phyloP scores from a whole-genome alignment of 768 basidiomycete genomes.

The Boletus rubroflammeus region DNA sequence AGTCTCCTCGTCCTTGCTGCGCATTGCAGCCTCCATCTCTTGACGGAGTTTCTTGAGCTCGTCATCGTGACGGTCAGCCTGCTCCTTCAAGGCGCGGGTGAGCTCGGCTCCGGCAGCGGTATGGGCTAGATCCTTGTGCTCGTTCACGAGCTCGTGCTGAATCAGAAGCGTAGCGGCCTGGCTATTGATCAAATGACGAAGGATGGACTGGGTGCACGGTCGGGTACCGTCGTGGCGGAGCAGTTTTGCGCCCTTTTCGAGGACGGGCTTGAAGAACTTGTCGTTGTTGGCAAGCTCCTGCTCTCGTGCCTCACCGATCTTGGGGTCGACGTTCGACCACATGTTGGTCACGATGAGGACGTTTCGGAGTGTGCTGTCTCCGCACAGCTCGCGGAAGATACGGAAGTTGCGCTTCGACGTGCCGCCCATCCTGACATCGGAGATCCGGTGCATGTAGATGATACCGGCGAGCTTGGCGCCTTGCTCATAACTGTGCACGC shows the following conservation, averaged over 20 bases:
- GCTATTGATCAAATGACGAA: constrained; percentile 41
- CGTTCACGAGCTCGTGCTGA: constrained; percentile 53
- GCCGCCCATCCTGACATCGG: constrained; percentile 48
- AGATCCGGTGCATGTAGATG: constrained; percentile 55
- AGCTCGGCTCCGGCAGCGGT: constrained; percentile 55
- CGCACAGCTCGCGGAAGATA: constrained; percentile 52
- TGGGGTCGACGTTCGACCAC: constrained; percentile 44
- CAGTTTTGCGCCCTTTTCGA: constrained; percentile 46
- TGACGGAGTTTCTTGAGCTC: constrained; percentile 45
- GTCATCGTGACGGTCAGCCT: constrained; percentile 43
- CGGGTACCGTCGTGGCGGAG: constrained; percentile 41
- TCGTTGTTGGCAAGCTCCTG: constrained; percentile 38
- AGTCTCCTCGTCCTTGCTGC: constrained; percentile 45
- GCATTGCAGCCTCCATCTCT: constrained; percentile 46
- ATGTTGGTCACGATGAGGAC: constrained; percentile 53
- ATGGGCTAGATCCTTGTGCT: constrained; percentile 44
- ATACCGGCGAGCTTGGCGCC: constrained; percentile 45
- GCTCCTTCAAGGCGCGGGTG: constrained; percentile 45
- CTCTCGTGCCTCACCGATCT: constrained; percentile 43
- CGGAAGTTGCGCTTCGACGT: constrained; percentile 49
- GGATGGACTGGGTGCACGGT: constrained; percentile 39
- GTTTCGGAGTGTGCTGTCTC: constrained; percentile 44
- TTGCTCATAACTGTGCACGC: constrained; percentile 29
- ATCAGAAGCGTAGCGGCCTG: constrained; percentile 46
- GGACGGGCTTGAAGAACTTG: constrained; percentile 50